Conservation (phyloP, 495 filamentous ascomycete genomes). For the Penicillium dipodomyicola region DNA sequence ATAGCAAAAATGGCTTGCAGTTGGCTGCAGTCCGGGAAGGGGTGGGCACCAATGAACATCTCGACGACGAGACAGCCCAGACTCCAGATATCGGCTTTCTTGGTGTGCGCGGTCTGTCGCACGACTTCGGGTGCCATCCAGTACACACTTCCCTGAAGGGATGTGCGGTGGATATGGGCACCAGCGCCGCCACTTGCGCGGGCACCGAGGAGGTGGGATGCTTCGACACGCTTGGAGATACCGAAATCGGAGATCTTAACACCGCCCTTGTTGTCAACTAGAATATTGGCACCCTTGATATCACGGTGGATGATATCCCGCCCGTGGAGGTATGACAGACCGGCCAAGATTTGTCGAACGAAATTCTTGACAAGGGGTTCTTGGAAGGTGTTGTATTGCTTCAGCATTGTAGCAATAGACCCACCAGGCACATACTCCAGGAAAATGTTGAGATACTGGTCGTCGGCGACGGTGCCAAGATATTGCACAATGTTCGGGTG, state of each 20-base stretch:
- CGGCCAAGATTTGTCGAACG: conserved; percentile 90
- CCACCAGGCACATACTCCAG: conserved; percentile 98
- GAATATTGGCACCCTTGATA: conserved; percentile 98
- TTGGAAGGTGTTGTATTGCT: conserved; percentile 91
- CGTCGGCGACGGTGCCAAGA: conserved; percentile 86
- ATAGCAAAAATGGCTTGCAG: conserved; percentile 99
- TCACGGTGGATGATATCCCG: conserved; percentile 97
- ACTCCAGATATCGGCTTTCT: conserved; percentile 99
- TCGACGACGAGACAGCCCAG: conserved; percentile 95
- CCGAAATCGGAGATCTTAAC: conserved; percentile 99
- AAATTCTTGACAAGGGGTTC: conserved; percentile 96
- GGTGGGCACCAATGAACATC: conserved; percentile 97
- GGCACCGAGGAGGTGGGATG: conserved; percentile 60
- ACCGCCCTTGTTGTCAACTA: conserved; percentile 97
- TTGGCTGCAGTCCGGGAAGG: conserved; percentile 96
- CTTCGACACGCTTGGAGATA: conserved; percentile 96
- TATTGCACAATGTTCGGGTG: conserved; percentile 99
- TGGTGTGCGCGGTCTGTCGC: conserved; percentile 93
- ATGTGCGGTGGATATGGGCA: conserved; percentile 78
- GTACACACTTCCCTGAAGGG: conserved; percentile 94
- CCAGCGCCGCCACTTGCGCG: conserved; percentile 47
- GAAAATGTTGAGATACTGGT: conserved; percentile 97
- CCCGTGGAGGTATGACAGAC: conserved; percentile 93
- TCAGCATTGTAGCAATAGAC: conserved; percentile 95
- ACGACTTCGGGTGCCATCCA: conserved; percentile 99